Conservation (phyloP, 2,329 filamentous ascomycete species). For the Alternaria conjuncta region DNA sequence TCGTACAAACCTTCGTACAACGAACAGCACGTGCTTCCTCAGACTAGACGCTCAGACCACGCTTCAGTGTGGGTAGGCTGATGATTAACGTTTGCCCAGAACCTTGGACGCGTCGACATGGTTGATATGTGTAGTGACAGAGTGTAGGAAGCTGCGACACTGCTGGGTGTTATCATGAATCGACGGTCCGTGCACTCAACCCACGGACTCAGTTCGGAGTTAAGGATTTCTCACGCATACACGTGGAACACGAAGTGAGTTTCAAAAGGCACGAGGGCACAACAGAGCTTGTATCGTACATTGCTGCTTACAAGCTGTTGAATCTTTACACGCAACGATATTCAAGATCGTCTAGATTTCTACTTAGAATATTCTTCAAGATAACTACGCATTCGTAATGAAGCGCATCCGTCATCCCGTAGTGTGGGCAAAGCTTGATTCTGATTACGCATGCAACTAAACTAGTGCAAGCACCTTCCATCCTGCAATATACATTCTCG, state of each 20-base stretch:
- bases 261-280: background rate
- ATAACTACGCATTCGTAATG: background rate
- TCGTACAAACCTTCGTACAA: constrained; percentile 3
- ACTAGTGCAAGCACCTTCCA: constrained; percentile 24
- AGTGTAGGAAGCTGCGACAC: background rate
- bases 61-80: background rate
- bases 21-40: background rate
- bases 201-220: background rate
- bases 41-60: background rate
- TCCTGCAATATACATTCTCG: constrained; percentile 35
- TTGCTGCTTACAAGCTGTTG: background rate
- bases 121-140: background rate
- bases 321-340: background rate
- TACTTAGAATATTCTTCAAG: background rate
- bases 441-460: background rate
- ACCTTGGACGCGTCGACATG: background rate
- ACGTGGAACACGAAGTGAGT: background rate
- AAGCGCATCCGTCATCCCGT: background rate
- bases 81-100: background rate
- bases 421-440: background rate
- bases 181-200: background rate
- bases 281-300: background rate
- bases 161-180: background rate
- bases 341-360: background rate
- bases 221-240: background rate